Conservation (phyloP, 176 grass and related monocot genomes). For the Musa schizocarpa region DNA sequence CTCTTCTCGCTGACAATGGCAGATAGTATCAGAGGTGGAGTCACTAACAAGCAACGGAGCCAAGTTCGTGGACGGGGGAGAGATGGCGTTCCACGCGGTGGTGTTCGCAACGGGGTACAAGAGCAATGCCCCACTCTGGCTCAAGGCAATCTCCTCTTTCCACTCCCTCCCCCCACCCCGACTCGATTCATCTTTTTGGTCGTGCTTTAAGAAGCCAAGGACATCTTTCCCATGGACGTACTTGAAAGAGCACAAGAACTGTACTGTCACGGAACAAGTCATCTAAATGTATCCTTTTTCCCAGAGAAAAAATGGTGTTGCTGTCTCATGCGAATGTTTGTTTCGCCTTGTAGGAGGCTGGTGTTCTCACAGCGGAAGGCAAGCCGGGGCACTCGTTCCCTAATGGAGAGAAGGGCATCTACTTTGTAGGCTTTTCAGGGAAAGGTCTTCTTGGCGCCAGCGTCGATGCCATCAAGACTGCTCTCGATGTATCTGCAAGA, state of each 20-base stretch:
- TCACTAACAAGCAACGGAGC: slow-evolving; percentile 49
- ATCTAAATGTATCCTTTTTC: too few species aligned
- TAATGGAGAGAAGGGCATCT: slow-evolving; percentile 56
- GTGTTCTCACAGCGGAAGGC: slow-evolving; percentile 56
- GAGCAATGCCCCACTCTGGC: slow-evolving; percentile 88
- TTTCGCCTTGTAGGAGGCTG: slow-evolving; percentile 27
- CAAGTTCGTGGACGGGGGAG: slow-evolving; percentile 61
- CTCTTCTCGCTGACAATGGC: slow-evolving; percentile 25
- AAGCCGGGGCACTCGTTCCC: slow-evolving; percentile 41
- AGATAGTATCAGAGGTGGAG: slow-evolving; percentile 78
- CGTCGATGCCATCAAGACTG: slow-evolving; percentile 49
- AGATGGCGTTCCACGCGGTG: slow-evolving; percentile 72
- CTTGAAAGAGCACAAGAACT: too few species aligned
- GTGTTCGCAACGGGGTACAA: slow-evolving; percentile 89
- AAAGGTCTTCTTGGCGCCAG: slow-evolving; percentile 68
- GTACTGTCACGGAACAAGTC: too few species aligned
- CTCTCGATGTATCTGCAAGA: slow-evolving; percentile 63
- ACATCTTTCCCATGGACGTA: too few species aligned
- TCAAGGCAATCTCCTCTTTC: slow-evolving; percentile 36
- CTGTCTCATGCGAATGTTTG: too few species aligned
- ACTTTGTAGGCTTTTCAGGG: slow-evolving; percentile 79
- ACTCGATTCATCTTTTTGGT: too few species aligned
- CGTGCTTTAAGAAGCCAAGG: too few species aligned
- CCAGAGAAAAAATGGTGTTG: too few species aligned
- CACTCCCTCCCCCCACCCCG: neutral